Percentiles rank a stretch among this genome's conserved stretches.
Evolutionary conservation across 2,329 filamentous ascomycete species (phyloP).

Genomic region (Chrysoporthe austroafricana): DNA sequence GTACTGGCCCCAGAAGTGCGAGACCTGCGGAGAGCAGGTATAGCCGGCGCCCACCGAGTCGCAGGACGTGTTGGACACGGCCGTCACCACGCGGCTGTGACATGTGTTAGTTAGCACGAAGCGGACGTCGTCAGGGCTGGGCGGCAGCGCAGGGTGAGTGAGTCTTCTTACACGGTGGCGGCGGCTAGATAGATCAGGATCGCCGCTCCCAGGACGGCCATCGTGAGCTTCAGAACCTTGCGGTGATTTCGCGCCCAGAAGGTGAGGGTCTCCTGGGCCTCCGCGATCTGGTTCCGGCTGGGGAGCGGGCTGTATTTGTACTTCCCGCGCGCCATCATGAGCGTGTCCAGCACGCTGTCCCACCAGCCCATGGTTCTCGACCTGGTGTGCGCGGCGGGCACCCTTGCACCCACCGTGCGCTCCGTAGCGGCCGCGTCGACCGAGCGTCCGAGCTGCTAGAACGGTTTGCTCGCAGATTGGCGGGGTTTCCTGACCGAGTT

Average conservation of each 20-base stretch:
- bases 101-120: slow-evolving; percentile 13
- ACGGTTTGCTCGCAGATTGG: background rate
- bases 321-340: slow-evolving; percentile 29
- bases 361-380: background rate
- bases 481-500: background rate
- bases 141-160: background rate
- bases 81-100: slow-evolving; percentile 25
- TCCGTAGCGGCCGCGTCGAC: background rate
- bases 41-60: slow-evolving; percentile 61
- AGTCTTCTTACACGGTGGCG: slow-evolving; percentile 33
- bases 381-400: background rate
- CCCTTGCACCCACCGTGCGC: background rate
- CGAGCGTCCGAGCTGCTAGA: background rate
- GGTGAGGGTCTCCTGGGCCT: slow-evolving; percentile 29
- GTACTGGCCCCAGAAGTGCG: slow-evolving; percentile 84
- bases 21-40: slow-evolving; percentile 63
- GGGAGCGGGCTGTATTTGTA: slow-evolving; percentile 37
- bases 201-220: slow-evolving; percentile 31
- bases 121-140: background rate
- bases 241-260: slow-evolving; percentile 31
- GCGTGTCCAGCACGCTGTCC: slow-evolving; percentile 26
- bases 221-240: slow-evolving; percentile 31
- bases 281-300: slow-evolving; percentile 26
- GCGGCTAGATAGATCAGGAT: slow-evolving; percentile 33
- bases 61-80: slow-evolving; percentile 42